phyloP scores from a whole-genome alignment of 129 eudicot genomes.

The Apium graveolens region DNA sequence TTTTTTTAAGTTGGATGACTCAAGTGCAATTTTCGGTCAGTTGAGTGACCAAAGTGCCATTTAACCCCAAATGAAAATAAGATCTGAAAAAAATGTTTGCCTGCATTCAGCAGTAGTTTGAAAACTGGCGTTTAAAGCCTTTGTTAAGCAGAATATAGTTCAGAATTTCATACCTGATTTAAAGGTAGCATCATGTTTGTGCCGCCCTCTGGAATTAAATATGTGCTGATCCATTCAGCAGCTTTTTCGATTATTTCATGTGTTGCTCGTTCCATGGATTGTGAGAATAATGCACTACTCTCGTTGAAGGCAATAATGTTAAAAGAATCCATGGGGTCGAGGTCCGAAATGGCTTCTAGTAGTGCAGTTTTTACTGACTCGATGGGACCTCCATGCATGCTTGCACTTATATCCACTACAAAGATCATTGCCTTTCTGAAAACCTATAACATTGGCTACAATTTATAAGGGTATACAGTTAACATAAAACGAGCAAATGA shows the following conservation, averaged over 20 bases:
- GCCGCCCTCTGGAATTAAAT: conserved; percentile 51
- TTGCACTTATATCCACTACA: conserved; percentile 70
- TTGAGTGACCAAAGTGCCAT: too few relatives aligned
- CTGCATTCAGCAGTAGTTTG: not conserved
- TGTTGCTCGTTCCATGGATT: conserved; percentile 55
- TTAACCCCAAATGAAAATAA: not conserved
- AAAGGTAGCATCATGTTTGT: conserved; percentile 66
- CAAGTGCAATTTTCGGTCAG: too few relatives aligned
- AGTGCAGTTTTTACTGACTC: conserved; percentile 59
- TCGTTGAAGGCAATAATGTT: conserved; percentile 73
- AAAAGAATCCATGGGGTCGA: conserved; percentile 49
- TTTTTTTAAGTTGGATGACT: too few relatives aligned
- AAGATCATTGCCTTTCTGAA: conserved; percentile 62
- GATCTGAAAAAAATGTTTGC: not conserved
- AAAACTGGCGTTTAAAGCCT: not conserved
- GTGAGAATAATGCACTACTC: conserved; percentile 36
- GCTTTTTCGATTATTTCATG: conserved; percentile 54
- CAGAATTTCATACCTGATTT: conserved; percentile 41
- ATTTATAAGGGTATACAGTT: not conserved
- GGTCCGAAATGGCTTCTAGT: conserved; percentile 39
- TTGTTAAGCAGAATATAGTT: not conserved
- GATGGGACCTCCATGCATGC: conserved; percentile 68
- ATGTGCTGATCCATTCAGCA: conserved; percentile 52
- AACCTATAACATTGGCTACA: conserved; percentile 30
- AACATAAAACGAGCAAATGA: not conserved